These are phyloP conservation scores for Prunus persica DNA, from an alignment of 306 rosid species.

Conservation along the genomic window Prunus_persica_NCBIv2 NC_034013.1:17715501-17716000, in stretches of 20 bases:
- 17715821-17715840: neutral
- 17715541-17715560: too few relatives aligned
- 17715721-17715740: conserved; percentile 53
- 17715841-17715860: neutral
- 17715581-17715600: too few relatives aligned
- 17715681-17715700: conserved; percentile 61
- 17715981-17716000: conserved; percentile 76
- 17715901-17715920: neutral
- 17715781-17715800: conserved; percentile 71
- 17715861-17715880: neutral
- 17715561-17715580: too few relatives aligned
- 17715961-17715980: conserved; percentile 70
- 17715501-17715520: too few relatives aligned
- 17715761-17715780: conserved; percentile 65
- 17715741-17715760: conserved; percentile 70
- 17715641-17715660: too few relatives aligned
- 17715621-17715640: too few relatives aligned
- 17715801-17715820: conserved; percentile 53
- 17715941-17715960: conserved; percentile 77
- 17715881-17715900: neutral
- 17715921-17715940: neutral
- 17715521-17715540: too few relatives aligned
- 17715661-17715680: neutral
- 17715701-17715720: conserved; percentile 70
- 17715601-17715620: too few relatives aligned